Percentiles rank a stretch among this genome's conserved stretches.
phyloP scores from a whole-genome alignment of 805 yeast genomes.

The Wickerhamomyces chaumierensis region DNA sequence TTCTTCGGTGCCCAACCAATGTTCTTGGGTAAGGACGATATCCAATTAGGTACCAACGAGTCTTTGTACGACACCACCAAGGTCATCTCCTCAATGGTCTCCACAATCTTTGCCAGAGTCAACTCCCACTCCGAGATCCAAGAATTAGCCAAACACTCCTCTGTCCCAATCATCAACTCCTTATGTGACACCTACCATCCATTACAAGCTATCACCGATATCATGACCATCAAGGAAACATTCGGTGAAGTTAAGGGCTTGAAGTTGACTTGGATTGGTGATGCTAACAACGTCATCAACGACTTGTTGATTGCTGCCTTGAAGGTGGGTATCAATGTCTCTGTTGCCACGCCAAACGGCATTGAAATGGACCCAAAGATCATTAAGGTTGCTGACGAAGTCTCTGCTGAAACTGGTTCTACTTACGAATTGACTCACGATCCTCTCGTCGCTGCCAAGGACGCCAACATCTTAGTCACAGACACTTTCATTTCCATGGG shows the following conservation, averaged over 20 bases:
- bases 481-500: conserved; percentile 99
- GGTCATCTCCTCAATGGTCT: conserved; percentile 90
- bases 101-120: conserved; percentile 96
- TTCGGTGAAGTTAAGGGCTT: conserved; percentile 48
- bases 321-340: conserved; percentile 71
- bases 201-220: conserved; percentile 86
- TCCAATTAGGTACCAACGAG: conserved; percentile 94
- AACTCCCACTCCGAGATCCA: conserved; percentile 73
- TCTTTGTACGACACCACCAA: conserved; percentile 78
- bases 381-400: conserved; percentile 36
- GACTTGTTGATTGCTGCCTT: conserved; percentile 85
- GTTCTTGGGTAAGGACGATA: conserved; percentile 94
- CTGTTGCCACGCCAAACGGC: conserved; percentile 77
- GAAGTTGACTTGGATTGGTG: conserved; percentile 93
- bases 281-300: conserved; percentile 89
- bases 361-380: conserved; percentile 53
- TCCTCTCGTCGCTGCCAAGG: conserved; percentile 60
- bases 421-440: conserved; percentile 52
- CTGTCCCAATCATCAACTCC: conserved; percentile 88
- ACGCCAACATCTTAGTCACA: conserved; percentile 79
- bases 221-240: conserved; percentile 75
- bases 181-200: conserved; percentile 92
- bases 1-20: conserved; percentile 93
- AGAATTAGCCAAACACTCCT: conserved; percentile 64
- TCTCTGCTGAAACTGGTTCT: conserved; percentile 41